These are phyloP conservation scores for Ocimum tenuiflorum DNA, from an alignment of 257 asterid genomes.

Conservation along the genomic window DNA sequence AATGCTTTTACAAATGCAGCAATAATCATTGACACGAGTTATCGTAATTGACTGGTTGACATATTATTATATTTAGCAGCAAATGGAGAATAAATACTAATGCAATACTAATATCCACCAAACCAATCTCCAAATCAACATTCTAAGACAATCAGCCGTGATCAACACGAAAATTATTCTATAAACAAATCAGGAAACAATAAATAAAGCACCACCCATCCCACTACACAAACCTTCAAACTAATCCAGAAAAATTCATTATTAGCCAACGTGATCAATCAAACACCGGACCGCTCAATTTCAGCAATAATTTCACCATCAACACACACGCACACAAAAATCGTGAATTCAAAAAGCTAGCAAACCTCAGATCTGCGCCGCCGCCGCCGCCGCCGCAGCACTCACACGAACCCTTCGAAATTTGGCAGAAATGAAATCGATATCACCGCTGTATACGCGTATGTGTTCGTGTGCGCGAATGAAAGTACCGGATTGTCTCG, in stretches of 20 bases:
- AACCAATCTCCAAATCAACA: constrained; percentile 1
- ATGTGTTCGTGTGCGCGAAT: constrained; percentile 14
- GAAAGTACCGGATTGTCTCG: constrained; percentile 22
- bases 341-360: neutral
- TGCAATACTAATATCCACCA: neutral
- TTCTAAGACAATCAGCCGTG: neutral
- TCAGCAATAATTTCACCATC: neutral
- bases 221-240: constrained; percentile 5
- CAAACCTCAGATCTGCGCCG: constrained; percentile 30
- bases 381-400: constrained; percentile 22
- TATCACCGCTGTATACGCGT: constrained; percentile 20
- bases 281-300: neutral
- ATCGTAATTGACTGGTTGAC: neutral
- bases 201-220: constrained; percentile 1
- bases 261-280: no score
- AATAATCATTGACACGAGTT: neutral
- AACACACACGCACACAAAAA: constrained; percentile 2
- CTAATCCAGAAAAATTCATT: neutral
- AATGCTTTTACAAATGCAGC: neutral
- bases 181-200: neutral
- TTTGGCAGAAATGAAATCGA: constrained; percentile 16
- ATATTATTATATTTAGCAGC: neutral
- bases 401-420: constrained; percentile 17
- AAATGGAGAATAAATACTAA: neutral
- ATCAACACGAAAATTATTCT: neutral